Conservation (phyloP, 371 early-diverging fungal genomes). For the Cladochytrium tenue region DNA sequence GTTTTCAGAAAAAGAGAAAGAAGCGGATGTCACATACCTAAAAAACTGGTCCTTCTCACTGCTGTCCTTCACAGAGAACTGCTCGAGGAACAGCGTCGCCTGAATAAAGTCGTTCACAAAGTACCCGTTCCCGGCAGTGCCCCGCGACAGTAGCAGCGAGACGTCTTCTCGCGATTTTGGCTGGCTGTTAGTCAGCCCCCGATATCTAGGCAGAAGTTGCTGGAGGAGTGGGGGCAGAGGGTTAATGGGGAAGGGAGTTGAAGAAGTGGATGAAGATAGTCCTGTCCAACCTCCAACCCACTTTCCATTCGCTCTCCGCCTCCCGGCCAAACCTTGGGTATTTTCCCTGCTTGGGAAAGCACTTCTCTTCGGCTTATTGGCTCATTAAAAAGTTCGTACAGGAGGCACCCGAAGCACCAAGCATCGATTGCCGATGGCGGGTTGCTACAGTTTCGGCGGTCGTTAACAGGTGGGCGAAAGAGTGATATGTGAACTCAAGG, state of each 20-base stretch:
- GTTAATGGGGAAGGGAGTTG: no score
- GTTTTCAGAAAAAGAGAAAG: background rate
- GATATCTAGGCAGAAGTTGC: conserved; percentile 15
- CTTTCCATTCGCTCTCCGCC: no score
- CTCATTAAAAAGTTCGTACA: conserved; percentile 80
- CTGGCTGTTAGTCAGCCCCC: conserved; percentile 37
- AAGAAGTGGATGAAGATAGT: no score
- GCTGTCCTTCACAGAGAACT: conserved; percentile 82
- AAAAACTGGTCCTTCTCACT: conserved; percentile 79
- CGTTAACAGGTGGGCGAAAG: background rate
- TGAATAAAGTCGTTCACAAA: conserved; percentile 79
- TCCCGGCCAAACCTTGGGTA: conserved; percentile 54
- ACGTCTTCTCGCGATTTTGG: conserved; percentile 66
- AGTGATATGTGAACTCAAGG: no score
- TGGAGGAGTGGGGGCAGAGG: no score
- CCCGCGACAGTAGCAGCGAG: conserved; percentile 69
- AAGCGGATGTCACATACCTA: conserved; percentile 38
- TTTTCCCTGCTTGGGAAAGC: conserved; percentile 55
- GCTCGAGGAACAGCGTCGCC: conserved; percentile 79
- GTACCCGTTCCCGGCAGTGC: conserved; percentile 62
- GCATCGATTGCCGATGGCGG: conserved; percentile 64
- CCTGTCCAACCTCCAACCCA: no score
- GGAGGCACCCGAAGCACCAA: conserved; percentile 77
- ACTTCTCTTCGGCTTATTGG: conserved; percentile 64
- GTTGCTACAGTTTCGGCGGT: conserved; percentile 22